These are phyloP conservation scores for Barnettozyma sucrosica DNA, from an alignment of 805 yeast species.

Conservation along the genomic window DNA sequence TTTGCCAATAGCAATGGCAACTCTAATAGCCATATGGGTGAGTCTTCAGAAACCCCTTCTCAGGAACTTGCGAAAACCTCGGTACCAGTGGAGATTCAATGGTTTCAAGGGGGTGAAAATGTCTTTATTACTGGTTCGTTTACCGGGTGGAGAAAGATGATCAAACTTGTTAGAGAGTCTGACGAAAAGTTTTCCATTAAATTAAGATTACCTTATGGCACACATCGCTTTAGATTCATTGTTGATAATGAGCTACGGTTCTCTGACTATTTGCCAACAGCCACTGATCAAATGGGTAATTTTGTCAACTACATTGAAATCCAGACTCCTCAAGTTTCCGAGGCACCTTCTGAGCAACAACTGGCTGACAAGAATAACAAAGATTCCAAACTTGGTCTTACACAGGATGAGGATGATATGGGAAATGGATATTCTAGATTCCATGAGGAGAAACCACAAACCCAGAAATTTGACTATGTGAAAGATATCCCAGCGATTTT, in stretches of 20 bases:
- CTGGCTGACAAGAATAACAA: conserved; percentile 23
- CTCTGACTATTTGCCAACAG: conserved; percentile 87
- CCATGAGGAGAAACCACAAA: conserved; percentile 48
- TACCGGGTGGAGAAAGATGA: conserved; percentile 98
- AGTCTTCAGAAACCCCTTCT: conserved; percentile 1
- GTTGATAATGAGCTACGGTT: conserved; percentile 90
- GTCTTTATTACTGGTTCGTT: conserved; percentile 97
- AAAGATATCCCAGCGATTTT: conserved; percentile 76
- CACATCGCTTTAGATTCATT: conserved; percentile 89
- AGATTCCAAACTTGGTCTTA: conserved; percentile 59
- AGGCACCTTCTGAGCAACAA: conserved; percentile 29
- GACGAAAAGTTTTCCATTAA: conserved; percentile 59
- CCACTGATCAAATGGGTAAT: conserved; percentile 95
- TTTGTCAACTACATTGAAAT: conserved; percentile 89
- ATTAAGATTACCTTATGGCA: conserved; percentile 79
- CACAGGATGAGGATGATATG: conserved; percentile 73
- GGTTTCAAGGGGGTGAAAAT: conserved; percentile 95
- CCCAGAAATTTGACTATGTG: conserved; percentile 38
- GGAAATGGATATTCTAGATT: conserved; percentile 76
- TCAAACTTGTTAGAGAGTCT: conserved; percentile 60
- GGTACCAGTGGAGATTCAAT: conserved; percentile 61
- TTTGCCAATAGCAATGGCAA: conserved; percentile 21
- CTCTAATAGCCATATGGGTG: background rate
- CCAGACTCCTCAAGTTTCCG: conserved; percentile 32
- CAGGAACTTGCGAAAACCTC: conserved; percentile 9